Conservation (phyloP, 306 rosid species). For the apple (Malus domestica) region DNA sequence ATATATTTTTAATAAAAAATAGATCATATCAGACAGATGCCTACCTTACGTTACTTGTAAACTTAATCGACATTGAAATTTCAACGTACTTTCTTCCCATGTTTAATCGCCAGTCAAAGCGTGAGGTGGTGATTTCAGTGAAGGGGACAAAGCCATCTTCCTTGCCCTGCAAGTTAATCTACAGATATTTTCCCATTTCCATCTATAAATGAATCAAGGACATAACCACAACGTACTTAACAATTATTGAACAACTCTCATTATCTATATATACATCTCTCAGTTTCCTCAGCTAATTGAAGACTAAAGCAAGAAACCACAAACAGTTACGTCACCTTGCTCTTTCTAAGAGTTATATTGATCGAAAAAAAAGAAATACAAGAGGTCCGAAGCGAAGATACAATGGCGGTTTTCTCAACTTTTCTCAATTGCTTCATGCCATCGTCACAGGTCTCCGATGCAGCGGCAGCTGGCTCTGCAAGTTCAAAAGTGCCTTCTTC, state of each 20-base stretch:
- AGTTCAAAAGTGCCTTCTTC: background rate
- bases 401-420: background rate
- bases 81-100: background rate
- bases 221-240: no score
- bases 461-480: background rate
- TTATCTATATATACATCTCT: background rate
- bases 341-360: background rate
- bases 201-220: background rate
- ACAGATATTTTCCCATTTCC: background rate
- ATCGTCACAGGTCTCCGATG: background rate
- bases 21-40: background rate
- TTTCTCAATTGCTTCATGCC: background rate
- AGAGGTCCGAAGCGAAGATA: background rate
- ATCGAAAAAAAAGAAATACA: background rate
- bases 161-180: background rate
- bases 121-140: background rate
- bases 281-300: background rate
- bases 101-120: background rate
- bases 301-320: background rate
- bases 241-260: background rate
- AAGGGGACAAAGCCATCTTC: background rate
- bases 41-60: background rate
- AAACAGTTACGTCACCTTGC: background rate
- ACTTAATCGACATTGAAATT: no score
- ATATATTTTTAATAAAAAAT: no score